Percentiles rank a stretch among this genome's conserved stretches.
Conservation (phyloP, 306 rosid species). For the Lathyrus tuberosus region DNA sequence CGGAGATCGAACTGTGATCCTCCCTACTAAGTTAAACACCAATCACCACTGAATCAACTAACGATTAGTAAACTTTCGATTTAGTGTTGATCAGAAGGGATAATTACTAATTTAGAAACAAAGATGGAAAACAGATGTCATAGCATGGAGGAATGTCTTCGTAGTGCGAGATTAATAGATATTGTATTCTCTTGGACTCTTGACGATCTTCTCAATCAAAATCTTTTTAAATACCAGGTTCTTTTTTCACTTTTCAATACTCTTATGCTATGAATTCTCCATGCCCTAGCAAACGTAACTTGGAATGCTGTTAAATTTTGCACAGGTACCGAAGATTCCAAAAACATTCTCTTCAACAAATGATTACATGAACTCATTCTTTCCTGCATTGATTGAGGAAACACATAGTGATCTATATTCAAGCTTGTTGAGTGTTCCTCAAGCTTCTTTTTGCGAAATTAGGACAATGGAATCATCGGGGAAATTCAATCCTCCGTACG, state of each 20-base stretch:
- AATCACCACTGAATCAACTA: too few relatives aligned
- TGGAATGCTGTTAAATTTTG: not conserved
- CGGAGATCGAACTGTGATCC: too few relatives aligned
- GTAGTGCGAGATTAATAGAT: conserved; percentile 2
- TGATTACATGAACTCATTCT: conserved; percentile 51
- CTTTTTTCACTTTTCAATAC: not conserved
- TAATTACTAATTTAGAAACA: not conserved
- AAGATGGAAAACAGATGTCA: not conserved
- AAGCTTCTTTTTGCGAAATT: conserved; percentile 49
- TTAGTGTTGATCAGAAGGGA: too few relatives aligned
- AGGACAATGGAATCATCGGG: not conserved
- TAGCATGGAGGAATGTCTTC: not conserved
- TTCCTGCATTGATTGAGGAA: conserved; percentile 60
- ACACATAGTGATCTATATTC: conserved; percentile 57
- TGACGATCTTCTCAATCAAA: conserved; percentile 36
- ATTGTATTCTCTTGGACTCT: conserved; percentile 52
- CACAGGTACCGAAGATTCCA: conserved; percentile 60
- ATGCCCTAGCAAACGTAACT: not conserved
- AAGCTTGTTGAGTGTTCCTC: conserved; percentile 37
- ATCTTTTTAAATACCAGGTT: conserved; percentile 40
- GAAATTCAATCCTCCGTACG: conserved; percentile 1
- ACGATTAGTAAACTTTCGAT: too few relatives aligned
- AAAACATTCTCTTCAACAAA: conserved; percentile 42
- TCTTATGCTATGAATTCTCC: not conserved
- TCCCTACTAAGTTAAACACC: too few relatives aligned